A percentile compares a stretch with the other conserved stretches of the same genome.
Evolutionary conservation across 73 alveolate genomes (phyloP).

Genomic region (Blepharisma stoltei): DNA sequence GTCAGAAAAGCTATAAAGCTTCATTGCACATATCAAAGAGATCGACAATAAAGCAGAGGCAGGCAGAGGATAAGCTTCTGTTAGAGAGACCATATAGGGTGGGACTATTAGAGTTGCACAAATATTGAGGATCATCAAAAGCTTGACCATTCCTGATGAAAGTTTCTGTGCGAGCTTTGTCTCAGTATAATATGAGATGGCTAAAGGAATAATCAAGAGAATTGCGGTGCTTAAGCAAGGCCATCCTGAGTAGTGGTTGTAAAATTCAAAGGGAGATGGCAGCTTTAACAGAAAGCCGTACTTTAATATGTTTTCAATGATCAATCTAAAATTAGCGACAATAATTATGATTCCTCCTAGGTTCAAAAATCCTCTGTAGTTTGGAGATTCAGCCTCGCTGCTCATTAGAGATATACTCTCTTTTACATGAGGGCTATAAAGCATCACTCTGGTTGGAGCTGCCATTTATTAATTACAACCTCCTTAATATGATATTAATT

Average conservation of each 20-base stretch:
- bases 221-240: conserved; percentile 6
- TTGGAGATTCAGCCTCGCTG: conserved; percentile 19
- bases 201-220: neutral
- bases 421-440: neutral
- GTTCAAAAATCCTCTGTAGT: conserved; percentile 28
- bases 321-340: conserved; percentile 28
- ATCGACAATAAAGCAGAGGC: too few relatives aligned
- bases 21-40: neutral
- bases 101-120: too few relatives aligned
- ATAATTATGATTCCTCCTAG: conserved; percentile 22
- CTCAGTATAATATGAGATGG: neutral
- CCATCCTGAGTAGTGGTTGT: neutral
- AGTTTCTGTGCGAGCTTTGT: neutral
- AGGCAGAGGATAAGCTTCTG: too few relatives aligned
- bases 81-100: too few relatives aligned
- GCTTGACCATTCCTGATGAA: neutral
- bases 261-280: neutral
- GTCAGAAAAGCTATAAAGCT: conserved; percentile 10
- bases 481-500: too few relatives aligned
- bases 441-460: too few relatives aligned
- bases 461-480: too few relatives aligned
- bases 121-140: too few relatives aligned
- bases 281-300: conserved; percentile 26
- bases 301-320: conserved; percentile 13
- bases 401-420: conserved; percentile 12